Percentiles rank a stretch among this genome's conserved stretches.
phyloP scores from a whole-genome alignment of 495 filamentous ascomycete genomes.

The Clavariopsis aquatica region DNA sequence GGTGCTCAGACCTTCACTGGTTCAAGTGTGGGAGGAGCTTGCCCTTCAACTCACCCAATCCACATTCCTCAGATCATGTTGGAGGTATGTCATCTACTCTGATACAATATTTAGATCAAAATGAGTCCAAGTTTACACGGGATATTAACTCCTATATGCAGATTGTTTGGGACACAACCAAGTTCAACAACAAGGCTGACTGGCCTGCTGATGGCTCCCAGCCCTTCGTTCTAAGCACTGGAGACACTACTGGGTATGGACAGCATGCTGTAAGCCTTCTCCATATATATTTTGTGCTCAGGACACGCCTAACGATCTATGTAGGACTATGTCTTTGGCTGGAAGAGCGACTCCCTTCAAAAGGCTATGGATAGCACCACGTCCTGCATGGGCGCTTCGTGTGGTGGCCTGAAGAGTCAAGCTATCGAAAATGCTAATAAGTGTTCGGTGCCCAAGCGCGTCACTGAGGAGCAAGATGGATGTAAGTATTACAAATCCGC shows the following conservation, averaged over 20 bases:
- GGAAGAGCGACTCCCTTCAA: neutral
- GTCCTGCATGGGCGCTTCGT: constrained; percentile 5
- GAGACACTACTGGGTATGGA: constrained; percentile 33
- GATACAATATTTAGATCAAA: neutral
- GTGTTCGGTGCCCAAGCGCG: constrained; percentile 1
- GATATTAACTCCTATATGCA: neutral
- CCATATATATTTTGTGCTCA: neutral
- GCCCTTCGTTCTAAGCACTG: constrained; percentile 31
- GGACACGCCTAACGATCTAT: neutral
- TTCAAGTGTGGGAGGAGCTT: constrained; percentile 19
- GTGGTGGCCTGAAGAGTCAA: constrained; percentile 5
- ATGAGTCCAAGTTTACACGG: neutral
- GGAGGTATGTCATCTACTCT: constrained; percentile 10
- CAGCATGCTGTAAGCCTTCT: constrained; percentile 18
- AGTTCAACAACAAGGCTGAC: constrained; percentile 36
- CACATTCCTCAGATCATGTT: constrained; percentile 36
- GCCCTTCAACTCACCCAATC: constrained; percentile 34
- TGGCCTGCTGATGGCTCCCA: constrained; percentile 34
- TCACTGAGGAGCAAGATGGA: constrained; percentile 1
- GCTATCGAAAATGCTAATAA: neutral
- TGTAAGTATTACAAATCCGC: neutral
- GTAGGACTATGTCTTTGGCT: constrained; percentile 17
- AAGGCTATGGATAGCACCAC: constrained; percentile 9
- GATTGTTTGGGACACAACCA: constrained; percentile 35
- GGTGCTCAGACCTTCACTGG: constrained; percentile 23